Conservation (phyloP, 352 stramenopile genomes). For the Pythium diclinum region DNA sequence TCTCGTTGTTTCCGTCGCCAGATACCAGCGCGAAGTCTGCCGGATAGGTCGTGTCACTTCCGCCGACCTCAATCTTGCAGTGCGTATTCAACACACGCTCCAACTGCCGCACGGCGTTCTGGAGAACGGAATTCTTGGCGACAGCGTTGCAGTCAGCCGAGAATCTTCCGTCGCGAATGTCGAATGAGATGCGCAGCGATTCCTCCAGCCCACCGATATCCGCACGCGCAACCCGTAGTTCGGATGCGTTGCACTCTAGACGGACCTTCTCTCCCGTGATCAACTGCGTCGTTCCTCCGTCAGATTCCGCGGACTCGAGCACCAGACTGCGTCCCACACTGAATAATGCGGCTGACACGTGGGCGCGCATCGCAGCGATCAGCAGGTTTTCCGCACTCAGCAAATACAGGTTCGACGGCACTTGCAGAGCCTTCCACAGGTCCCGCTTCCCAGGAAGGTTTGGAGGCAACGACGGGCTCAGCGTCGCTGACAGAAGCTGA, state of each 20-base stretch:
- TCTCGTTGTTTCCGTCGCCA: conserved; percentile 67
- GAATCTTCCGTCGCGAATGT: conserved; percentile 72
- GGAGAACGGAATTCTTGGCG: conserved; percentile 56
- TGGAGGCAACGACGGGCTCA: conserved; percentile 62
- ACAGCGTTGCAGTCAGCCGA: conserved; percentile 64
- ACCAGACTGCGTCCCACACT: conserved; percentile 69
- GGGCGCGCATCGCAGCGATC: conserved; percentile 70
- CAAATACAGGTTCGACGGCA: conserved; percentile 76
- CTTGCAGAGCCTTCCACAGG: conserved; percentile 55
- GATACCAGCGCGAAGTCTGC: conserved; percentile 72
- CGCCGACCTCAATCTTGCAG: conserved; percentile 73
- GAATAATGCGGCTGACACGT: conserved; percentile 70
- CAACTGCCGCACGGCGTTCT: conserved; percentile 50
- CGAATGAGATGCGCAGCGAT: conserved; percentile 78
- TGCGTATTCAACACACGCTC: conserved; percentile 74
- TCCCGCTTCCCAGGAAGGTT: conserved; percentile 52
- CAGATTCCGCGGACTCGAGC: conserved; percentile 57
- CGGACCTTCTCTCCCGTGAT: conserved; percentile 70
- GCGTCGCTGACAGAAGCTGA: conserved; percentile 55
- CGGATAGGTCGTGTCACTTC: conserved; percentile 37
- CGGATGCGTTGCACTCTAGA: conserved; percentile 56
- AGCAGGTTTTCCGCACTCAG: conserved; percentile 75
- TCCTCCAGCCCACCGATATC: conserved; percentile 79
- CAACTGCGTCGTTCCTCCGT: conserved; percentile 46
- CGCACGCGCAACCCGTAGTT: conserved; percentile 55